Evolutionary conservation across 768 basidiomycete species (phyloP).

Genomic region (Pulveroboletus sp.): DNA sequence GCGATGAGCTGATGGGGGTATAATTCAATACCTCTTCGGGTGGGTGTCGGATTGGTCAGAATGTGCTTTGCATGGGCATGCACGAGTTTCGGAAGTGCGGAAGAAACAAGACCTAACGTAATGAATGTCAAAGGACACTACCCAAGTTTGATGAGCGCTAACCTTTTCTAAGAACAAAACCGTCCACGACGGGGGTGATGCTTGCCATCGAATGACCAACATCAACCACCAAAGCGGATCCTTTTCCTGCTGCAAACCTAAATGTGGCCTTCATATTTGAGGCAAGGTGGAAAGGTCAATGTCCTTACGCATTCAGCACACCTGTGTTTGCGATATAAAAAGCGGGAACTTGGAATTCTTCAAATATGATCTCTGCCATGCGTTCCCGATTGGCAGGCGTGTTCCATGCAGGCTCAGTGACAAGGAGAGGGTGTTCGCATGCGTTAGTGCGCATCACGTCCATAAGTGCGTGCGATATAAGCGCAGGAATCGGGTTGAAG

Average conservation of each 20-base stretch:
- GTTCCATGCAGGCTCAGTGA: slow-evolving; percentile 98
- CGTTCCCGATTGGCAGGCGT: slow-evolving; percentile 87
- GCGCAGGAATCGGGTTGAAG: slow-evolving; percentile 67
- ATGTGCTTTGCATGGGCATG: slow-evolving; percentile 74
- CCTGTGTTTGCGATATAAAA: slow-evolving; percentile 96
- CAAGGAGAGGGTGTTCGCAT: slow-evolving; percentile 85
- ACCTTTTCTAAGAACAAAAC: slow-evolving; percentile 97
- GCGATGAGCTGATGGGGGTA: slow-evolving; percentile 87
- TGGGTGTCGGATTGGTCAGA: slow-evolving; percentile 47
- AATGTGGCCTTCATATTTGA: slow-evolving; percentile 9
- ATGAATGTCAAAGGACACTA: neutral
- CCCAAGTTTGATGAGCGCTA: neutral
- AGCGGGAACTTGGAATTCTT: slow-evolving; percentile 91
- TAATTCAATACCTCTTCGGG: slow-evolving; percentile 62
- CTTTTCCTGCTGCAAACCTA: slow-evolving; percentile 95
- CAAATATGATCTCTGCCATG: slow-evolving; percentile 97
- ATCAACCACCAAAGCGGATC: slow-evolving; percentile 95
- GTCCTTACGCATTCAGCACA: slow-evolving; percentile 83
- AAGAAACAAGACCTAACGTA: slow-evolving; percentile 68
- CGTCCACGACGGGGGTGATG: slow-evolving; percentile 94
- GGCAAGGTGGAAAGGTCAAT: slow-evolving; percentile 7
- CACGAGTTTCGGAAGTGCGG: slow-evolving; percentile 75
- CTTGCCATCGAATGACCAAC: slow-evolving; percentile 87
- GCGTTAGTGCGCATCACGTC: slow-evolving; percentile 77
- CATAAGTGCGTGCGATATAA: slow-evolving; percentile 72